A percentile compares a stretch with the other conserved stretches of the same genome.
Evolutionary conservation across 305 asterid species (phyloP).

Genomic region (Stenogyne calaminthoides): DNA sequence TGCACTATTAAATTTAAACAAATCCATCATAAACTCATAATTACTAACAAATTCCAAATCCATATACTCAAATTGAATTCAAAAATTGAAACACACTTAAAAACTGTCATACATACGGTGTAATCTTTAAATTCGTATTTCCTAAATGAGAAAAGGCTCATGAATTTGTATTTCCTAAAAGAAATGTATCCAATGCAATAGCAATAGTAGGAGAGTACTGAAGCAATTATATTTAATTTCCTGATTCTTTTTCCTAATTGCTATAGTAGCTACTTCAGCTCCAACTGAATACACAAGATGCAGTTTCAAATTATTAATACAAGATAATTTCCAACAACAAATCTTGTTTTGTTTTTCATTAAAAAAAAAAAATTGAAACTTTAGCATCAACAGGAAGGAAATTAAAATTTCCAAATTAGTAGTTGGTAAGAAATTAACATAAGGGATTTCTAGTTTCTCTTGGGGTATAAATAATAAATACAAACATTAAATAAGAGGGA

Average conservation of each 20-base stretch:
- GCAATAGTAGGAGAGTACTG: conserved; percentile 10
- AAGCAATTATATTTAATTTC: background rate
- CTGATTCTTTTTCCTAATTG: background rate
- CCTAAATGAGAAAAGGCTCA: background rate
- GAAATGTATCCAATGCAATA: background rate
- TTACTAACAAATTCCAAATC: background rate
- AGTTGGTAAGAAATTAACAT: background rate
- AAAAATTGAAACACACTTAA: background rate
- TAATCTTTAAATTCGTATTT: background rate
- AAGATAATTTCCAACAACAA: background rate
- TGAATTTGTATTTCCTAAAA: background rate
- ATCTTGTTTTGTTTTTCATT: background rate
- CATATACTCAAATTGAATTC: background rate
- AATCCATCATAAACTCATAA: background rate
- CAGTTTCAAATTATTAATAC: background rate
- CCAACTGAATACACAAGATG: conserved; percentile 4
- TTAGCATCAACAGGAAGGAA: background rate
- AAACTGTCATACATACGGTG: background rate
- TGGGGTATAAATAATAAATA: too few species aligned
- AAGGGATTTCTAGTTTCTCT: background rate
- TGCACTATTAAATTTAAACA: conserved; percentile 1
- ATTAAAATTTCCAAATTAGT: background rate
- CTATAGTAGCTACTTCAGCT: conserved; percentile 2
- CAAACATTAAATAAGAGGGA: background rate
- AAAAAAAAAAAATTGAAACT: background rate